Conservation (phyloP, 2,329 filamentous ascomycete genomes). For the Lecanosticta acicola region DNA sequence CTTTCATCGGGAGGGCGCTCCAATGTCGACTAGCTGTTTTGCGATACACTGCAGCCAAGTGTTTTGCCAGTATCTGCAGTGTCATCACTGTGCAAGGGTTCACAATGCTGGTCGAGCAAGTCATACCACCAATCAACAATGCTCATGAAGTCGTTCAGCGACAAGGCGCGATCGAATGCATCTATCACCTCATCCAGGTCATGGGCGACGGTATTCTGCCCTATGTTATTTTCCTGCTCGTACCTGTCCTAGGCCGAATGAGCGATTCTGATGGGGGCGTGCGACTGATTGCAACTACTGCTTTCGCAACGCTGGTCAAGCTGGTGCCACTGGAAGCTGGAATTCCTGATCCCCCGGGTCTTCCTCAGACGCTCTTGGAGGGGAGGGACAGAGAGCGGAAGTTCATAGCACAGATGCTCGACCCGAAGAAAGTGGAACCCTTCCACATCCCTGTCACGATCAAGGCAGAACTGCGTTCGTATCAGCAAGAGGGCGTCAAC, state of each 20-base stretch:
- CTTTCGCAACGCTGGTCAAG: conserved; percentile 94
- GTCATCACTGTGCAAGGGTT: conserved; percentile 92
- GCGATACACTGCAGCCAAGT: conserved; percentile 94
- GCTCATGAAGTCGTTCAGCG: conserved; percentile 80
- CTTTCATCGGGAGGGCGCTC: conserved; percentile 78
- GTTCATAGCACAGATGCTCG: conserved; percentile 92
- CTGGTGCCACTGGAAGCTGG: conserved; percentile 94
- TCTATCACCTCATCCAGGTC: conserved; percentile 95
- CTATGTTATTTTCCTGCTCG: conserved; percentile 98
- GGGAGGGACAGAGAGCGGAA: conserved; percentile 91
- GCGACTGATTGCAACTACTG: conserved; percentile 87
- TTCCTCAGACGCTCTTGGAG: conserved; percentile 80
- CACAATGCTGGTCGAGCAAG: conserved; percentile 89
- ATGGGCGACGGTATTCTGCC: conserved; percentile 96
- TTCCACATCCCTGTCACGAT: conserved; percentile 94
- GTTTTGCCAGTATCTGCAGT: conserved; percentile 93
- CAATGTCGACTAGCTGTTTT: conserved; percentile 87
- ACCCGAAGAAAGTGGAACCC: conserved; percentile 91
- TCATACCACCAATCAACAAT: conserved; percentile 87
- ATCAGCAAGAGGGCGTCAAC: conserved; percentile 98
- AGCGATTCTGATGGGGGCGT: conserved; percentile 97
- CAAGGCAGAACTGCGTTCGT: conserved; percentile 91
- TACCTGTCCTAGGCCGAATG: conserved; percentile 94
- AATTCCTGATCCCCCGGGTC: conserved; percentile 89
- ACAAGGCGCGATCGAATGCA: conserved; percentile 88